These are phyloP conservation scores for Penicillium sp. DNA, from an alignment of 2,329 filamentous ascomycete species.

Conservation along the genomic window DNA sequence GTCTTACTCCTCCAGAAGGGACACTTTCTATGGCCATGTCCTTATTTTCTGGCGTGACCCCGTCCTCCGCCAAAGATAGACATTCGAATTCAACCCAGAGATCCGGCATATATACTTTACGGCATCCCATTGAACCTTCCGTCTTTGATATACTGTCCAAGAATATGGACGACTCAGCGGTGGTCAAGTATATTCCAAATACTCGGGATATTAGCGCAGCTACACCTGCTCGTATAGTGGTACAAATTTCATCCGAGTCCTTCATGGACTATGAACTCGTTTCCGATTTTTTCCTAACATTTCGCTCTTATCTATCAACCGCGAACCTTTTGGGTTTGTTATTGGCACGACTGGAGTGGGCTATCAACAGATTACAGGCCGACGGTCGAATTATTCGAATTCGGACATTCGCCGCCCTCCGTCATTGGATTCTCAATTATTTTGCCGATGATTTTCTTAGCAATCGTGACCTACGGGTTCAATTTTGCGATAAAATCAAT, in stretches of 20 bases:
- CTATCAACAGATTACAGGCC: constrained; percentile 73
- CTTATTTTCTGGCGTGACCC: constrained; percentile 32
- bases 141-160: constrained; percentile 80
- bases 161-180: constrained; percentile 73
- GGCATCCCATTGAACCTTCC: constrained; percentile 58
- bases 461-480: constrained; percentile 66
- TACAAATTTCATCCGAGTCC: constrained; percentile 91
- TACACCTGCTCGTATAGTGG: constrained; percentile 83
- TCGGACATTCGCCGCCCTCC: constrained; percentile 16
- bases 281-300: constrained; percentile 97
- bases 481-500: constrained; percentile 81
- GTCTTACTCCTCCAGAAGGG: constrained; percentile 22
- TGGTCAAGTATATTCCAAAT: constrained; percentile 74
- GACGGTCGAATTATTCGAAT: constrained; percentile 86
- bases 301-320: constrained; percentile 77
- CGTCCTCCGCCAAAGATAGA: constrained; percentile 26
- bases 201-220: constrained; percentile 78
- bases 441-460: constrained; percentile 90
- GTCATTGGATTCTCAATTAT: constrained; percentile 49
- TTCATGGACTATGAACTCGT: constrained; percentile 96
- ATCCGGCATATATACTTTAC: constrained; percentile 45
- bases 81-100: constrained; percentile 33
- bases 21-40: constrained; percentile 34
- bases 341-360: constrained; percentile 81
- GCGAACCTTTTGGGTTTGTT: constrained; percentile 77